These are phyloP conservation scores for Boletus subcaerulescens DNA, from an alignment of 768 basidiomycete species.

Conservation along the genomic window DNA sequence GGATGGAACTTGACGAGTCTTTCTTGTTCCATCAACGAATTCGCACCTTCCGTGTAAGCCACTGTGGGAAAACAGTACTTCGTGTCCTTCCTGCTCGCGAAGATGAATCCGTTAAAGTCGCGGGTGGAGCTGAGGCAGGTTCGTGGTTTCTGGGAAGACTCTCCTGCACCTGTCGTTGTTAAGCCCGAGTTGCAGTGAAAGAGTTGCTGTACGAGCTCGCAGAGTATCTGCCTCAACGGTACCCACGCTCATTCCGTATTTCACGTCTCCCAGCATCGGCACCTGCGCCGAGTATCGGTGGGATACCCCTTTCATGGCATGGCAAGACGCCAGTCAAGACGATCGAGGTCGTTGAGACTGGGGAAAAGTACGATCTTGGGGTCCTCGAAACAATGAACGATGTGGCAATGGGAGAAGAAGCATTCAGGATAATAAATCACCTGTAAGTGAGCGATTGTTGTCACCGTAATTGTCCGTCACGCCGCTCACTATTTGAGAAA, in stretches of 20 bases:
- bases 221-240: constrained; percentile 65
- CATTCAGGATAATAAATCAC: constrained; percentile 59
- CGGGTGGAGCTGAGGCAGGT: constrained; percentile 34
- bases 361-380: constrained; percentile 52
- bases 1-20: constrained; percentile 72
- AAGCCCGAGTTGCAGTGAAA: constrained; percentile 40
- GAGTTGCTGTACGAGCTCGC: constrained; percentile 69
- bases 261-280: constrained; percentile 33
- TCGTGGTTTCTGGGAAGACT: neutral
- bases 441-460: constrained; percentile 43
- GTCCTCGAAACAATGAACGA: constrained; percentile 25
- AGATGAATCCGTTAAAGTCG: constrained; percentile 36
- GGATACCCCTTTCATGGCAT: constrained; percentile 36
- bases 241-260: constrained; percentile 57
- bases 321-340: constrained; percentile 49
- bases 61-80: constrained; percentile 48
- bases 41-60: constrained; percentile 50
- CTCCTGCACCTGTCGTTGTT: neutral
- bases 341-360: constrained; percentile 52
- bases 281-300: constrained; percentile 17
- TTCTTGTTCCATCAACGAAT: constrained; percentile 57
- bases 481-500: constrained; percentile 15
- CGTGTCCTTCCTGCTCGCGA: constrained; percentile 45
- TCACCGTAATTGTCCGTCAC: neutral
- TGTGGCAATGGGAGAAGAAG: constrained; percentile 43